These are phyloP conservation scores for Cutaneotrichosporon dermatis DNA, from an alignment of 1,284 basidiomycete species.

Conservation along the genomic window DNA sequence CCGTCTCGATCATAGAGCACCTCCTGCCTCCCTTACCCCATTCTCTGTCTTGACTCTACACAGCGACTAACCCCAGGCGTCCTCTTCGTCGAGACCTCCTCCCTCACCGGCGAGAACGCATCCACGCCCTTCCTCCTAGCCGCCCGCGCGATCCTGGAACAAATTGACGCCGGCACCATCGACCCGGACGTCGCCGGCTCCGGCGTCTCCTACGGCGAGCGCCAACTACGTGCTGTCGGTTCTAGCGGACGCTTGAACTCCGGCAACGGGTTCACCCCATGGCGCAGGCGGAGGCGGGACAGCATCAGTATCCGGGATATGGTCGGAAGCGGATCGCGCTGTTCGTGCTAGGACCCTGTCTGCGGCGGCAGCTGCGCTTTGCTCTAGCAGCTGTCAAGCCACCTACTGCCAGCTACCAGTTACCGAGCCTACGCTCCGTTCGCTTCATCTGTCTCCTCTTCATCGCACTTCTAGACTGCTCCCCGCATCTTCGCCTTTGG, in stretches of 20 bases:
- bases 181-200: slow-evolving; percentile 91
- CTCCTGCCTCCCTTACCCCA: no score
- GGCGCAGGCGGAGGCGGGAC: slow-evolving; percentile 11
- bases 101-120: slow-evolving; percentile 86
- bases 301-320: slow-evolving; percentile 20
- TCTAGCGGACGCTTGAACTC: slow-evolving; percentile 8
- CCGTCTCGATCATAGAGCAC: no score
- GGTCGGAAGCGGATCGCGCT: slow-evolving; percentile 12
- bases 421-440: no score
- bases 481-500: no score
- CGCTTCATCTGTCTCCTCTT: no score
- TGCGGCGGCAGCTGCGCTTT: no score
- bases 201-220: slow-evolving; percentile 93
- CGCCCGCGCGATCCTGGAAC: slow-evolving; percentile 82
- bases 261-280: neutral
- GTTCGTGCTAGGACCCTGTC: slow-evolving; percentile 6
- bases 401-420: no score
- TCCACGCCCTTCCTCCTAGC: slow-evolving; percentile 88
- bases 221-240: slow-evolving; percentile 75
- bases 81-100: slow-evolving; percentile 89
- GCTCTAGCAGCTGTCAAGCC: no score
- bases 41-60: no score
- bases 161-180: slow-evolving; percentile 83
- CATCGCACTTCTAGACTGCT: no score
- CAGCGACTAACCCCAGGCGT: slow-evolving; percentile 57